Evolutionary conservation across 1,284 basidiomycete genomes (phyloP), one percentile per base, ranked within the genome.

Genomic region (Nidula niveotomentosa): DNA sequence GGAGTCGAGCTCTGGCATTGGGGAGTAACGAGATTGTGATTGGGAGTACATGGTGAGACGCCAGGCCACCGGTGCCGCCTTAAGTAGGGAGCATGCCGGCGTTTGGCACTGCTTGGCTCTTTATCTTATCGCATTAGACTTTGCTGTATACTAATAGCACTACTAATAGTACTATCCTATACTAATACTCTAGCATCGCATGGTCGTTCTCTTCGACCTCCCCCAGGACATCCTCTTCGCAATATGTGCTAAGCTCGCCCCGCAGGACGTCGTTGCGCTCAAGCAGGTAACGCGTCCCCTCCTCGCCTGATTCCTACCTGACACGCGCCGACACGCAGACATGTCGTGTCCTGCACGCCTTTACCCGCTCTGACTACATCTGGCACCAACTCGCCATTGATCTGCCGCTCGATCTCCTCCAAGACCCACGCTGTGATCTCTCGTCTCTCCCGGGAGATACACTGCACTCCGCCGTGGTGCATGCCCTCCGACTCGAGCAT

Each of bases 1-100:
- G 59, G 70, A 80, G 66, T 88, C 88, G 59, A 78, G 65, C 65
- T 90, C 88, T 61, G 84, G 83, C 65, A 80, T 72, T 56, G 64
- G 59, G 49, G 69, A 72, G 59, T 68, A 69, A 56, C 67, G 67
- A 60, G 63, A 60, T 57, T 68, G 63, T 55, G 67, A 55, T 54
- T 30, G 70, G 67, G 60, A 69, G 69, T 63, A 68, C 65, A 62
- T 54, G 62, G 58, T 60, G 62, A 52, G 60, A 44, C 53, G 56
- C 55, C 55, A 60, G 64, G 60, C 51, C 59, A 53, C 58, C 33
- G 61, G 51, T 52, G 49, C 44, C 55, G 51, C 49, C 57, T 62
- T 63, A 65, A 61, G 62, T 64, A 62, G 60, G 54, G 15, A 12
- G 12, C 51, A 1, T 30, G 51, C 34, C 23, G 33, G 30, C 33